Base-by-base conservation (phyloP, 768 basidiomycete species). In the Coprinopsis cinerea region DNA sequence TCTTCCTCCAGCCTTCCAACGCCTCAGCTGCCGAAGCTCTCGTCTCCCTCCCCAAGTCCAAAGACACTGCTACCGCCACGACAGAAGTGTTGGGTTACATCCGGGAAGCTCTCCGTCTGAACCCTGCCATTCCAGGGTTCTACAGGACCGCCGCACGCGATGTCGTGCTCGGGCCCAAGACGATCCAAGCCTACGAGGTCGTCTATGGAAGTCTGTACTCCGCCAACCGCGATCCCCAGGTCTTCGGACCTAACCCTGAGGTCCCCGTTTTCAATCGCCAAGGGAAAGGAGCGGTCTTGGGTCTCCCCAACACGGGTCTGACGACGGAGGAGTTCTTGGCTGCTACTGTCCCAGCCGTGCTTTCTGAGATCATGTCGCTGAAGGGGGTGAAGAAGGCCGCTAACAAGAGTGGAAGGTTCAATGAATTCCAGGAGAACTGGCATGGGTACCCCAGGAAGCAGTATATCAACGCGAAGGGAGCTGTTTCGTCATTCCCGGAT, bases 1-100 rank as follows among this genome's bases (percentile, higher is more conserved):
- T 78, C 63, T 87, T 79, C 55, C 64, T 85, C 13, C 66, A 71
- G 9, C 67, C 71, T 1, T 61, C 59, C 35, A 63, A 64, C 53
- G 42, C 61, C 48, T 42, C 60, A 15, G 69, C 67, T 23, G 67
- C 72, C 9, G 62, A 64, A 20, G 67, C 75, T 27, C 69, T 83
- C 25, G 64, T 72, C 1, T 55, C 52, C 15, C 56, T 78, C 24
- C 63, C 65, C 25, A 49, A 54, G 23, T 57, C 60, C n/a, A 45
- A 53, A 15, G 59, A 59, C 4, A n/a, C n/a, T n/a, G 52, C 58
- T 3, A 59, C 66, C 28, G 60, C 56, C 13, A 44, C 47, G 14
- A 50, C 48, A 3, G 64, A 65, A 45, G 53, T 79, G 26, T 68
- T 76, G 67, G 57, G 25, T 4, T 75, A 74, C 55, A 66, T 79